These are phyloP conservation scores for Cladosporium sp. DNA, from an alignment of 2,329 filamentous ascomycete species.

Conservation along the genomic window DNA sequence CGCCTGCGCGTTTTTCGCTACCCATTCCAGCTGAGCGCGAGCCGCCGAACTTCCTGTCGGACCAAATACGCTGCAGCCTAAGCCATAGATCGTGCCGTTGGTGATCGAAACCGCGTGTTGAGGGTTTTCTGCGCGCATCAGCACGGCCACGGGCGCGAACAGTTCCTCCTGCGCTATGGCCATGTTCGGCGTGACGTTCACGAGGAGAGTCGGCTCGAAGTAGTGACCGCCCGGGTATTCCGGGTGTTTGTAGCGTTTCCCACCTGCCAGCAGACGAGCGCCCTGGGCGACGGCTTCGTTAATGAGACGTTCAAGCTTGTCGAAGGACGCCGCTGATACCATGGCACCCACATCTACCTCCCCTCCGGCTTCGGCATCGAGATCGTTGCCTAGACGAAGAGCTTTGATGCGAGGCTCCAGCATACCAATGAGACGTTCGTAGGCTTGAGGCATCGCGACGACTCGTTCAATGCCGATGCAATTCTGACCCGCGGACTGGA, in stretches of 20 bases:
- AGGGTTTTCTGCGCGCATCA: slow-evolving; percentile 69
- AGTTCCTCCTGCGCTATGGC: slow-evolving; percentile 83
- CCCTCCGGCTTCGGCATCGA: slow-evolving; percentile 44
- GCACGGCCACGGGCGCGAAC: slow-evolving; percentile 83
- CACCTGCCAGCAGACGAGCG: slow-evolving; percentile 76
- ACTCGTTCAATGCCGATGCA: slow-evolving; percentile 96
- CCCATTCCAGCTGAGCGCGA: slow-evolving; percentile 55
- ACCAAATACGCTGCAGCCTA: slow-evolving; percentile 87
- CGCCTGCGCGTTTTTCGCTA: slow-evolving; percentile 65
- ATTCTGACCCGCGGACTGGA: slow-evolving; percentile 94
- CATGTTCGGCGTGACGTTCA: slow-evolving; percentile 84
- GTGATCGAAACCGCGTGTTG: slow-evolving; percentile 67
- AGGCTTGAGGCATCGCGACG: slow-evolving; percentile 71
- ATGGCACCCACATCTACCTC: slow-evolving; percentile 78
- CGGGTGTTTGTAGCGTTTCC: slow-evolving; percentile 66
- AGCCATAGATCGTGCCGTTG: slow-evolving; percentile 78
- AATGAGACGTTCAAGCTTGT: slow-evolving; percentile 70
- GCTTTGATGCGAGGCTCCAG: slow-evolving; percentile 69
- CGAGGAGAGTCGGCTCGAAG: slow-evolving; percentile 84
- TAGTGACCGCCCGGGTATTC: slow-evolving; percentile 76
- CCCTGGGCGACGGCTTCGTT: slow-evolving; percentile 71
- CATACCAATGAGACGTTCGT: slow-evolving; percentile 64
- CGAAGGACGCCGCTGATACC: slow-evolving; percentile 74
- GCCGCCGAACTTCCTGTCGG: slow-evolving; percentile 40
- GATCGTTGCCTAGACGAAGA: slow-evolving; percentile 69